Conservation (phyloP, 495 filamentous ascomycete genomes). For the Hyaloscypha hepaticicola region DNA sequence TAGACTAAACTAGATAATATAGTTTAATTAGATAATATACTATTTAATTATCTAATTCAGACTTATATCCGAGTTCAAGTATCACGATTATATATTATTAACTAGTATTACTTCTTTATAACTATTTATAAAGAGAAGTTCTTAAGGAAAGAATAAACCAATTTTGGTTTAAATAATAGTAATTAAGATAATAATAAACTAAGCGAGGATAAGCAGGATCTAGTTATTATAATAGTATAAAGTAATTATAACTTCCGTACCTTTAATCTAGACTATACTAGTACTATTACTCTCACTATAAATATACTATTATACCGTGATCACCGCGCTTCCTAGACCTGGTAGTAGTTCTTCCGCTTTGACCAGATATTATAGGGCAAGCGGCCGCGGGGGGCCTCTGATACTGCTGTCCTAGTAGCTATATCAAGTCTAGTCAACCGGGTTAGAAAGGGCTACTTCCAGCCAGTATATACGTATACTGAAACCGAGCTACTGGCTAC, state of each 20-base stretch:
- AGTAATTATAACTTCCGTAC: slow-evolving; percentile 13
- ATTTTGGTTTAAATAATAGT: slow-evolving; percentile 17
- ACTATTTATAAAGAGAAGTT: neutral
- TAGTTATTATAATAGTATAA: neutral
- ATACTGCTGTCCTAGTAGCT: neutral
- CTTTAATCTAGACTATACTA: slow-evolving; percentile 20
- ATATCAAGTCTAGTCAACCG: slow-evolving; percentile 4
- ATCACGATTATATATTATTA: slow-evolving; percentile 2
- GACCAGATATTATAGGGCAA: slow-evolving; percentile 11
- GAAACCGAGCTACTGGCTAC: slow-evolving; percentile 10
- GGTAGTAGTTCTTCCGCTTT: slow-evolving; percentile 15
- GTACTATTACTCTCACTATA: slow-evolving; percentile 11
- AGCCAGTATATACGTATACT: slow-evolving; percentile 7
- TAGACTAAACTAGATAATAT: neutral
- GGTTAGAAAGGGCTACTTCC: slow-evolving; percentile 2
- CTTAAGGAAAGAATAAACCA: neutral
- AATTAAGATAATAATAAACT: neutral
- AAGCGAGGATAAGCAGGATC: neutral
- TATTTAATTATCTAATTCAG: slow-evolving; percentile 3
- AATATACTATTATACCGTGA: slow-evolving; percentile 8
- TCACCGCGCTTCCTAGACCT: slow-evolving; percentile 11
- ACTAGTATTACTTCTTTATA: neutral
- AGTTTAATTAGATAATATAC: slow-evolving; percentile 4
- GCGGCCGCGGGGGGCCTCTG: neutral
- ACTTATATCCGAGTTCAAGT: slow-evolving; percentile 10